Conservation (phyloP, 2,329 filamentous ascomycete genomes). For the Phialophora verrucosa region DNA sequence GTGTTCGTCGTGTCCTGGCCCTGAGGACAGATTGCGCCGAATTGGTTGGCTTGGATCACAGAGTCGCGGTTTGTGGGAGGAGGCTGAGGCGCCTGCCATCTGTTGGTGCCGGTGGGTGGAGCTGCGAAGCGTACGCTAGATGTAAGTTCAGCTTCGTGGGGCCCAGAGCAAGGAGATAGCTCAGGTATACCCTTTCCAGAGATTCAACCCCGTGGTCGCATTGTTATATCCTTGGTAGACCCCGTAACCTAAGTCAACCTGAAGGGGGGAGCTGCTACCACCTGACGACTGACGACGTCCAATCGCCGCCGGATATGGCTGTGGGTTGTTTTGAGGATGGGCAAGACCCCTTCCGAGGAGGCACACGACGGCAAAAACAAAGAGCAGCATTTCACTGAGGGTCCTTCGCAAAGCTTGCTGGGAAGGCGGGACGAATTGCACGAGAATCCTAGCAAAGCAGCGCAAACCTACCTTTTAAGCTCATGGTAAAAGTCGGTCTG, state of each 20-base stretch:
- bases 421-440: not conserved
- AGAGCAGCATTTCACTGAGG: conserved; percentile 1
- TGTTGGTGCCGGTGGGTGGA: conserved; percentile 43
- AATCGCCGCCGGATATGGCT: conserved; percentile 19
- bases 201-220: conserved; percentile 48
- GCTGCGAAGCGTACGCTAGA: conserved; percentile 47
- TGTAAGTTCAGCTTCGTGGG: conserved; percentile 30
- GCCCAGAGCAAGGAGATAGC: conserved; percentile 8
- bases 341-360: conserved; percentile 6
- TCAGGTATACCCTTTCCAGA: conserved; percentile 53
- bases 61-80: conserved; percentile 40
- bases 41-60: conserved; percentile 40
- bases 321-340: conserved; percentile 17
- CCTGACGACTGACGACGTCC: conserved; percentile 19
- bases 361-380: conserved; percentile 4
- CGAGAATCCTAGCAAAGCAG: not conserved
- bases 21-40: conserved; percentile 46
- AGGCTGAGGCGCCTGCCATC: conserved; percentile 45
- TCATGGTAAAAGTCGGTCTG: conserved; percentile 1
- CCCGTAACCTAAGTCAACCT: conserved; percentile 55
- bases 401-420: not conserved
- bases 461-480: not conserved
- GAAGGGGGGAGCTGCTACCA: conserved; percentile 30
- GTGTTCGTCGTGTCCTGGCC: conserved; percentile 35
- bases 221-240: conserved; percentile 54